Percentiles rank a stretch among this genome's conserved stretches.
Conservation (phyloP, 805 yeast species). For the Candida pseudofarinosa region DNA sequence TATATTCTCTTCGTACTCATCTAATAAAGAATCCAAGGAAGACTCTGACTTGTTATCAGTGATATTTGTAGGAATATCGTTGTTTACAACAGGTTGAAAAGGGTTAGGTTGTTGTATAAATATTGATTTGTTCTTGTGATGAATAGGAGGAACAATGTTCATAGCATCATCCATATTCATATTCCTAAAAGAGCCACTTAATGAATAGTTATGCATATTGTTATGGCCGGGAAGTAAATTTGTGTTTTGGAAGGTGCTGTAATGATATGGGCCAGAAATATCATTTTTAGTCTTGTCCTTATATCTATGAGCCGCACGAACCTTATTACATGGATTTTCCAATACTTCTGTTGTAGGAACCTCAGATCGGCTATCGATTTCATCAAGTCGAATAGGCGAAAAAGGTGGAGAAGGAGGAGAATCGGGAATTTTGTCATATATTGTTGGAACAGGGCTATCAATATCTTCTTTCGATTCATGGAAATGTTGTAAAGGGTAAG, state of each 20-base stretch:
- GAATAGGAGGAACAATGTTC: not conserved
- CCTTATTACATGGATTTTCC: not conserved
- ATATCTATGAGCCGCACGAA: not conserved
- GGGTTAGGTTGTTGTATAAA: not conserved
- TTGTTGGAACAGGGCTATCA: not conserved
- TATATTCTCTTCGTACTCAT: constrained; percentile 43
- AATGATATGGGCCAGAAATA: not conserved
- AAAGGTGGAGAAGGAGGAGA: constrained; percentile 43
- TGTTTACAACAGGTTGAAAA: not conserved
- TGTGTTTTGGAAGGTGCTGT: not conserved
- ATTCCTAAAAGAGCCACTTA: not conserved
- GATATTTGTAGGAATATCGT: not conserved
- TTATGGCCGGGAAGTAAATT: not conserved
- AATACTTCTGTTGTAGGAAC: not conserved
- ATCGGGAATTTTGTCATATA: constrained; percentile 33
- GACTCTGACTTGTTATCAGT: constrained; percentile 17
- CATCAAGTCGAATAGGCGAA: constrained; percentile 23
- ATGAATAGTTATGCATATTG: not conserved
- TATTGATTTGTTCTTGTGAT: not conserved
- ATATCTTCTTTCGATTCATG: not conserved
- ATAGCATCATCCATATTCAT: not conserved
- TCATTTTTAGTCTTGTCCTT: not conserved
- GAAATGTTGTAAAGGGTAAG: not conserved
- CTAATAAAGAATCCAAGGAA: constrained; percentile 38
- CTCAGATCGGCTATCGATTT: not conserved